Base-by-base conservation (phyloP, 768 basidiomycete genomes). In the Dacryopinax spathularia region DNA sequence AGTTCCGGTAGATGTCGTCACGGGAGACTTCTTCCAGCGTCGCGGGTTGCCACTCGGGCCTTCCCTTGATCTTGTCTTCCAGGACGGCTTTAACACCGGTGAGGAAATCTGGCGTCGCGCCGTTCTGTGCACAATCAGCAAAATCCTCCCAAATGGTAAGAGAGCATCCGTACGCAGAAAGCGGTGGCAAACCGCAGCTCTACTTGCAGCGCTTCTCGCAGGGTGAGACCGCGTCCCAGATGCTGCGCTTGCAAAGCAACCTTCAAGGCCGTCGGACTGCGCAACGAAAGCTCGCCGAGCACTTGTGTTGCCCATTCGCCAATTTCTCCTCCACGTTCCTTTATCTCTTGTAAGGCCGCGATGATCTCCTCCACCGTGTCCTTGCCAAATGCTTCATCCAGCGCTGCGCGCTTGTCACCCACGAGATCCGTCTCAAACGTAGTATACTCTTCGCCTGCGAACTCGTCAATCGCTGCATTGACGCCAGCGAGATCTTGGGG, bases 201-300 rank as follows among this genome's bases (percentile, higher is more conserved):
- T 84, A 88, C 91, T 67, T 87, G 76, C 65, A 98, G 77, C 1
- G 83, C 83, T 64, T 88, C 79, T 4, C 79, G 76, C 37, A 98
- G 77, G 1, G 79, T 71, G 78, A 85, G 74, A 1, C 75, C 74
- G 68, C 78, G 82, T n/a, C 91, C 93, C 64, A 77, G 76, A 56
- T 87, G 84, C 62, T 93, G 81, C 0, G 90, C 89, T 68, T 80
- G 76, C 22, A 98, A 78, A n/a, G 94, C 83, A 34, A 98, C 87
- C 72, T 89, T 90, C 67, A 97, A 79, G 68, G 91, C 93, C 0
- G 94, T 96, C 12, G 95, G 95, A 74, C 92, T 93, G 39, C 91
- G 83, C 68, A 80, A 67, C 37, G 82, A 77, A 64, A 99, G 75
- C 33, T 77, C 75, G 15, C 77, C 75, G 64, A 89, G 73, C 2